These are phyloP conservation scores for Russula olivacea DNA, from an alignment of 768 basidiomycete genomes.

Conservation along the genomic window DNA sequence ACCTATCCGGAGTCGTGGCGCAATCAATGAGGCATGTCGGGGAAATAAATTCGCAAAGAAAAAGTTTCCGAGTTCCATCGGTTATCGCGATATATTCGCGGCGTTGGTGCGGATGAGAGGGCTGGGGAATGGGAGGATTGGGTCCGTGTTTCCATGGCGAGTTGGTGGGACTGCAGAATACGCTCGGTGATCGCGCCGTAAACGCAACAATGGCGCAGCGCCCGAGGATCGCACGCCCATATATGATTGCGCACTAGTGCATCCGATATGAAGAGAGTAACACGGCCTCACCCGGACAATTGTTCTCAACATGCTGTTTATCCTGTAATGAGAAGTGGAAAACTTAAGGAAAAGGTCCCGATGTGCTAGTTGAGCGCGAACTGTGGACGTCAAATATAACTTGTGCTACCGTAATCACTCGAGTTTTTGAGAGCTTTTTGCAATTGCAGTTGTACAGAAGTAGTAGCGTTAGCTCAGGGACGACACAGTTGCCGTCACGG, in stretches of 20 bases:
- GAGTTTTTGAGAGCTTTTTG: neutral
- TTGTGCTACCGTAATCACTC: neutral
- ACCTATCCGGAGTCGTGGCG: constrained; percentile 7
- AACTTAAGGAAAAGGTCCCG: neutral
- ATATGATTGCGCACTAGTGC: constrained; percentile 6
- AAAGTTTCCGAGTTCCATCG: constrained; percentile 4
- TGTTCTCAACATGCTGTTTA: neutral
- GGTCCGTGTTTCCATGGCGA: constrained; percentile 21
- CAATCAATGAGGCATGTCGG: constrained; percentile 11
- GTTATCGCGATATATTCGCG: constrained; percentile 8
- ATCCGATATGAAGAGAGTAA: constrained; percentile 10
- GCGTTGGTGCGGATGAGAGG: constrained; percentile 9
- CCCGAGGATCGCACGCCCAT: constrained; percentile 20
- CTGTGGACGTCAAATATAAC: neutral
- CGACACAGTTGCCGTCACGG: constrained; percentile 17
- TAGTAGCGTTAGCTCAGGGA: constrained; percentile 15
- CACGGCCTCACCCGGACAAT: constrained; percentile 7
- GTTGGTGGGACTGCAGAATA: constrained; percentile 3
- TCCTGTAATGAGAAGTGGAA: neutral
- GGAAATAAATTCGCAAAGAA: constrained; percentile 3
- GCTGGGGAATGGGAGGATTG: neutral
- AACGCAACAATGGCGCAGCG: constrained; percentile 14
- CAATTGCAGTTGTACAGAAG: neutral
- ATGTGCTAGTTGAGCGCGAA: neutral
- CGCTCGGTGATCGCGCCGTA: constrained; percentile 21